Evolutionary conservation across 768 basidiomycete species (phyloP), one percentile per base, ranked within the genome.

Genomic region (Tricholoma terreum): DNA sequence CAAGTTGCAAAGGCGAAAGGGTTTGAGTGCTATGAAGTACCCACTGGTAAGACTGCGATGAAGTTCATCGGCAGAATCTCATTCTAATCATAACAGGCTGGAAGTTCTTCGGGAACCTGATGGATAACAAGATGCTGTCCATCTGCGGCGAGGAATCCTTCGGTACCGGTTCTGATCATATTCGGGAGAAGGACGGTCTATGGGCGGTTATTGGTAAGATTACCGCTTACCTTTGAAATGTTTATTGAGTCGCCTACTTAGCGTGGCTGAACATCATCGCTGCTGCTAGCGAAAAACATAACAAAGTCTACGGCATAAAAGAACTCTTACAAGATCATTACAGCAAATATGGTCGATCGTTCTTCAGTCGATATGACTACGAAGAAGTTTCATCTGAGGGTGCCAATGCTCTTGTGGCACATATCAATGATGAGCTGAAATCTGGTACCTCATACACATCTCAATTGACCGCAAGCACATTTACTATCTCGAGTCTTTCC

Each of bases 71-170:
- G 30, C 27, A 22, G 10, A 12, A 42, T 54, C 31, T 31, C n/a
- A 42, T n/a, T 10, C 4, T 3, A 19, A 43, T 43, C 19, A 11
- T 9, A 30, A 10, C 61, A 94, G 95, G 96, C 61, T 98, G 94
- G 94, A 99, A 99, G 75, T 99, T 99, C 84, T 99, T 99, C 69
- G 97, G 97, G 48, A 99, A 98, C 75, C 79, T 99, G 65, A 99
- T 99, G 97, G 97, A 99, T 71, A 97, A 97, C 17, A 96, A 95
- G 0, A 83, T 93, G 43, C 83, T 99, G 50, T 98, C 96, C 50
- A 98, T 99, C 69, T 99, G 97, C 67, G 97, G 97, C 56, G 97
- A 99, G 71, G 97, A 99, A 76, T 95, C 93, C 3, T 99, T 99
- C 72, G 97, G 97, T 56, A 99, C 97, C 7, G 97, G 97, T n/a